Evolutionary conservation across 345 rosid species (phyloP), one percentile per base, ranked within the genome.

Genomic region (Geranium brycei): DNA sequence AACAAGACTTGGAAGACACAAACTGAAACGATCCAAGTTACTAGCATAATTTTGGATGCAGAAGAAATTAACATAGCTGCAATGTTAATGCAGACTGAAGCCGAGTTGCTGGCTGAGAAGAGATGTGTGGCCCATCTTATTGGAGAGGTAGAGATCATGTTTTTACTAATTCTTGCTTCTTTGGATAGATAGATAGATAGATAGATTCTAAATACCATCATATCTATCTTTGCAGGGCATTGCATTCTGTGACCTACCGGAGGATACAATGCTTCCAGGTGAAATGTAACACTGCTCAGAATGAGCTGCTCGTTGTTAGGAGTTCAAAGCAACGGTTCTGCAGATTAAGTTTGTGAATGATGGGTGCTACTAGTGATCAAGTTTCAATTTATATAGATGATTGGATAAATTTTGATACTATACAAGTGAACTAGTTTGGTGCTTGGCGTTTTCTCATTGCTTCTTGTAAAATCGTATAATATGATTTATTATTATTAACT

Each of bases 211-310:
- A 23, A 35, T 35, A 7, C 5, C 41, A 35, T 47, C 53, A 2
- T 5, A 31, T 7, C 14, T 17, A 47, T 2, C 32, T 65, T 73
- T 67, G 53, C 86, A 93, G 99, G 99, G 97, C 62, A 55, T 86
- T 31, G 99, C 89, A 51, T 81, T 10, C 75, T 90, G 99, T 74
- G 97, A 93, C 80, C 85, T 93, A 65, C 95, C 92, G 0, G 97
- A 83, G 74, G 99, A 93, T 76, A 90, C 99, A 4, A 93, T 90
- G 99, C 99, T 93, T 79, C 99, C 99, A 0, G 99, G 99, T 51
- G 99, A 93, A 74, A 87, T 93, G 89, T 93, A 78, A 80, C 58
- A 3, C 12, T 40, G 2, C 51, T 59, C 23, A 35, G 41, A 35
- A 35, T 35, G 7, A 35, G 7, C 41, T 35, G 5, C 7, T 35